phyloP scores from a whole-genome alignment of 2,329 filamentous ascomycete genomes.

The Tolypocladium cylindrosporum region DNA sequence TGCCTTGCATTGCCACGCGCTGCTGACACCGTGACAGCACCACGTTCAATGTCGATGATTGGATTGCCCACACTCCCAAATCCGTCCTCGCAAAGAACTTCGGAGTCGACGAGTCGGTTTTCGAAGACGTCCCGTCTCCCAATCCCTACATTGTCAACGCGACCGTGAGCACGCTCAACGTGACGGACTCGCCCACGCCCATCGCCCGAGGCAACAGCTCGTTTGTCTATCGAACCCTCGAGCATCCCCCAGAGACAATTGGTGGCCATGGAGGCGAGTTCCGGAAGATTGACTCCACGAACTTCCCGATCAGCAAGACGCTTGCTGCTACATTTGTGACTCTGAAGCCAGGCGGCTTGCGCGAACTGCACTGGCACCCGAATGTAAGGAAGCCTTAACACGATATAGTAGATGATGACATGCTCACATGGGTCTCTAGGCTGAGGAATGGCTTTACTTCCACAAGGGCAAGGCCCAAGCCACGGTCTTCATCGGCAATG shows the following conservation, averaged over 20 bases:
- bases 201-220: conserved; percentile 46
- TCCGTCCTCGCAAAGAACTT: conserved; percentile 59
- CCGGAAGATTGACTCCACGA: conserved; percentile 55
- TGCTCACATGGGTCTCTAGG: conserved; percentile 23
- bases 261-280: conserved; percentile 53
- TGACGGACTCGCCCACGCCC: conserved; percentile 26
- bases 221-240: conserved; percentile 49
- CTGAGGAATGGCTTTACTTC: conserved; percentile 65
- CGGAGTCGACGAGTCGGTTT: conserved; percentile 48
- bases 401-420: too few relatives aligned
- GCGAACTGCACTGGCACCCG: conserved; percentile 63
- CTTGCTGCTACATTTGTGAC: conserved; percentile 56
- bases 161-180: conserved; percentile 36
- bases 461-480: conserved; percentile 51
- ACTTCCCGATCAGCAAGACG: conserved; percentile 56
- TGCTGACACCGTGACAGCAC: conserved; percentile 30
- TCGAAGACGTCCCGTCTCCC: conserved; percentile 44
- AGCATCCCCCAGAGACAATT: conserved; percentile 45
- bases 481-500: conserved; percentile 54
- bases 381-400: conserved; percentile 31
- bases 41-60: conserved; percentile 63
- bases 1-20: too few relatives aligned
- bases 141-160: conserved; percentile 54
- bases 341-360: conserved; percentile 50
- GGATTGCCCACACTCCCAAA: conserved; percentile 56